Evolutionary conservation across 1,139 yeast species (phyloP), one percentile per base, ranked within the genome.

Genomic region (Nadsonia starkeyi-henricii): DNA sequence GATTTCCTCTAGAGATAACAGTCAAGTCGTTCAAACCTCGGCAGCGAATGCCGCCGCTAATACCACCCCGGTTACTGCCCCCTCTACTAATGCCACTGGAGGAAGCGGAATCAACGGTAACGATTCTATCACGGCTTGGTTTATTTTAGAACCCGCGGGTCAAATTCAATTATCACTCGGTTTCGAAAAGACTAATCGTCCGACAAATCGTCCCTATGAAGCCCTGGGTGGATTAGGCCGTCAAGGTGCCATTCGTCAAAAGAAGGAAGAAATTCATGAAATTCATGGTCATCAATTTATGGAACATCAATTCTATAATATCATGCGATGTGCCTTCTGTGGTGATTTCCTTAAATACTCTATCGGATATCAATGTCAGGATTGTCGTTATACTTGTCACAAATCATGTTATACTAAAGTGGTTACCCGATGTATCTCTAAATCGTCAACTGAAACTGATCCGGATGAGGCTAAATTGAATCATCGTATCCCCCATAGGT

Each of bases 231-330:
- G 85, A 0, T 75, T 91, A 54, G 97, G 96, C 20, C 95, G 98
- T 72, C 96, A 89, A 63, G 97, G 97, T 67, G 98, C 98, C 52
- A 91, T 91, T 56, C 82, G 96, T 60, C 93, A 86, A 66, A 80
- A 85, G 70, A 89, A 89, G 60, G 97, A 89, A 61, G 96, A 89
- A 60, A 86, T 91, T 1, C 86, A 80, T 62, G 96, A 89, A 65
- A 94, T 91, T 60, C 95, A 86, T 62, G 98, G 98, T 15, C 98
- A 91, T 68, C 94, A 86, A 64, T 91, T 91, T 69, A 94, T 86
- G 42, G 96, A 86, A 63, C 91, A 86, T 58, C 96, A 88, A 62
- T 88, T 91, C 62, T 91, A 91, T 73, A 86, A 85, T 58, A 85
- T 91, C 58, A 91, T 91, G 96, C 79, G 93, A 55, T 91, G 98